Evolutionary conservation across 177 flowering plant species (phyloP), one percentile per base, ranked within the genome.

Genomic region (Telopea speciosissima): DNA sequence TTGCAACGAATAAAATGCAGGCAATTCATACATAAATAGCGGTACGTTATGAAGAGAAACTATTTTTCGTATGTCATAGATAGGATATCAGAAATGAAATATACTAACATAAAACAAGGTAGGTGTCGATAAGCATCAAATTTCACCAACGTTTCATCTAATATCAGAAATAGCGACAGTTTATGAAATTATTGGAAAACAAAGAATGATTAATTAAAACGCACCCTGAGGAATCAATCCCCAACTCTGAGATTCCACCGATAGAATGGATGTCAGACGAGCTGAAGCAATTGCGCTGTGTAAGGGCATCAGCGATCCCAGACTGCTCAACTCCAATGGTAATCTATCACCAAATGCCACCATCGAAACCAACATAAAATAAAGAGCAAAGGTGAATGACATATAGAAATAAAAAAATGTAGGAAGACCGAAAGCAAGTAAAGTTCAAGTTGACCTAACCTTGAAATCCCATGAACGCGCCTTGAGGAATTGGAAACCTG

Each of bases 241-340:
- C 86, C 86, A 83, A 70, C 80, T 74, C 54, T 66, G 73, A 54
- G 83, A 79, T n/a, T 78, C 83, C 1, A 28, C 42, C 45, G 84
- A 65, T 75, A 83, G 79, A 67, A 77, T 74, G 25, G 86, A 83
- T 28, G 25, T 22, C 66, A 83, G 60, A 19, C 86, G 68, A 12
- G 86, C 81, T 11, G 86, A 76, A 59, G 86, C 84, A 14, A 80
- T 72, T 9, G 84, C 86, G 24, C 83, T 83, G 68, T 83, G 81
- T 68, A 83, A 71, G 0, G 81, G 83, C 71, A 78, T 23, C 79
- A 80, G 67, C 24, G 78, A 72, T n/a, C 22, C 77, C 67, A 62
- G 49, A 44, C 79, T 68, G 66, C 82, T 70, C 82, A 81, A 67
- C 68, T 70, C 81, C 75, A 73, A 17, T 19, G 85, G 82, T 71